A percentile compares a stretch with the other conserved stretches of the same genome.
phyloP scores from a whole-genome alignment of 176 grass and related monocot species.

The Puccinellia tenuiflora region DNA sequence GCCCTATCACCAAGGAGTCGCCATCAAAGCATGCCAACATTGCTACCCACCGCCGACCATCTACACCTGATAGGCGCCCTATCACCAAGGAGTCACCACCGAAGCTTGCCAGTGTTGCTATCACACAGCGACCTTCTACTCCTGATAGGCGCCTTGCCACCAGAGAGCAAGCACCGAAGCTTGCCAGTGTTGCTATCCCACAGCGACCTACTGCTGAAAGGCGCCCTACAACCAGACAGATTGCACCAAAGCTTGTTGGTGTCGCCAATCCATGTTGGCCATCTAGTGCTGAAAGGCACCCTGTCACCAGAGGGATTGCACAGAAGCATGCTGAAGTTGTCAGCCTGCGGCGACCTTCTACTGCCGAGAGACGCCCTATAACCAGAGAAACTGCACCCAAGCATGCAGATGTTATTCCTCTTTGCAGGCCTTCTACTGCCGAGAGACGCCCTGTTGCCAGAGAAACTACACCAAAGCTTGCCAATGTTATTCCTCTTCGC shows the following conservation, averaged over 20 bases:
- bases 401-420: slow-evolving; percentile 2
- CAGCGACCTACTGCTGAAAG: background rate
- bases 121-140: slow-evolving; percentile 2
- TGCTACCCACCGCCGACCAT: slow-evolving; percentile 26
- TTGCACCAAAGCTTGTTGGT: slow-evolving; percentile 7
- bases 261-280: background rate
- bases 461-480: slow-evolving; percentile 7
- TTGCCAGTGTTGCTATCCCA: slow-evolving; percentile 13
- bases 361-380: slow-evolving; percentile 31
- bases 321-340: slow-evolving; percentile 31
- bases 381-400: slow-evolving; percentile 4
- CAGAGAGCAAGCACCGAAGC: slow-evolving; percentile 28
- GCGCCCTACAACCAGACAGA: background rate
- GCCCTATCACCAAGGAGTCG: slow-evolving; percentile 24
- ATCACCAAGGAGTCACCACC: background rate
- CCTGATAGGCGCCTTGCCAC: slow-evolving; percentile 18
- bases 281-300: slow-evolving; percentile 11
- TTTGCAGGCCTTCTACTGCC: slow-evolving; percentile 30
- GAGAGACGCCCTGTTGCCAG: slow-evolving; percentile 31
- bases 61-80: slow-evolving; percentile 34
- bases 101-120: slow-evolving; percentile 9
- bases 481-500: background rate
- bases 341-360: slow-evolving; percentile 27
- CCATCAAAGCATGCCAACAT: background rate
- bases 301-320: slow-evolving; percentile 24